A percentile compares a stretch with the other conserved stretches of the same genome.
Evolutionary conservation across 331 rosid genomes (phyloP).

Genomic region (Saraca asoca): DNA sequence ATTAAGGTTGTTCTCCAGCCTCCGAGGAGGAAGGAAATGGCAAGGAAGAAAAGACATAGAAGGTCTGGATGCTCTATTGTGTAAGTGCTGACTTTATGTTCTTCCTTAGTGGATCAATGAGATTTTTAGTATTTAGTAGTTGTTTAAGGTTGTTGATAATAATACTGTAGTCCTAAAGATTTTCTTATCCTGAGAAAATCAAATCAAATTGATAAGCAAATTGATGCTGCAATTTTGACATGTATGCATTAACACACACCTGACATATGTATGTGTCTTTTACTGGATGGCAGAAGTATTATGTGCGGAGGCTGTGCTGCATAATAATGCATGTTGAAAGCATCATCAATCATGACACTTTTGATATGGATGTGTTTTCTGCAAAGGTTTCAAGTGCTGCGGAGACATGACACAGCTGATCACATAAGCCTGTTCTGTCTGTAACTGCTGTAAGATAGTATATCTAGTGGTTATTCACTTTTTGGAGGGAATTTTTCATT

Average conservation of each 20-base stretch:
- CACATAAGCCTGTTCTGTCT: constrained; percentile 28
- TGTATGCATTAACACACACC: background rate
- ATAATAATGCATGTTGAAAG: constrained; percentile 35
- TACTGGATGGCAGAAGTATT: constrained; percentile 55
- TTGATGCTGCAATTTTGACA: background rate
- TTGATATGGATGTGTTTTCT: constrained; percentile 31
- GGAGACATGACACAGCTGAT: constrained; percentile 43
- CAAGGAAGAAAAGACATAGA: constrained; percentile 66
- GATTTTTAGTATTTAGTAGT: background rate
- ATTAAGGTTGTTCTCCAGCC: constrained; percentile 99
- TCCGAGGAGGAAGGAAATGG: constrained; percentile 81
- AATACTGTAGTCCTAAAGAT: no score
- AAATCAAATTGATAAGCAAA: constrained; percentile 1
- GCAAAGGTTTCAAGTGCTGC: constrained; percentile 34
- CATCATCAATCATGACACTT: constrained; percentile 9
- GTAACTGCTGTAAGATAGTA: constrained; percentile 38
- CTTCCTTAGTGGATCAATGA: constrained; percentile 18
- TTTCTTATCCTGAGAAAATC: background rate
- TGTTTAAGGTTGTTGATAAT: no score
- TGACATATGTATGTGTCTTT: constrained; percentile 15
- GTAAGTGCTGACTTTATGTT: constrained; percentile 54
- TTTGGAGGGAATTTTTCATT: constrained; percentile 75
- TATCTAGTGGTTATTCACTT: constrained; percentile 17
- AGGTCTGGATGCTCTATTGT: constrained; percentile 75
- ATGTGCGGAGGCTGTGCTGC: constrained; percentile 81